Percentiles rank a stretch among this genome's conserved stretches.
Conservation (phyloP, 2,329 filamentous ascomycete species). For the Zymoseptoria brevis region DNA sequence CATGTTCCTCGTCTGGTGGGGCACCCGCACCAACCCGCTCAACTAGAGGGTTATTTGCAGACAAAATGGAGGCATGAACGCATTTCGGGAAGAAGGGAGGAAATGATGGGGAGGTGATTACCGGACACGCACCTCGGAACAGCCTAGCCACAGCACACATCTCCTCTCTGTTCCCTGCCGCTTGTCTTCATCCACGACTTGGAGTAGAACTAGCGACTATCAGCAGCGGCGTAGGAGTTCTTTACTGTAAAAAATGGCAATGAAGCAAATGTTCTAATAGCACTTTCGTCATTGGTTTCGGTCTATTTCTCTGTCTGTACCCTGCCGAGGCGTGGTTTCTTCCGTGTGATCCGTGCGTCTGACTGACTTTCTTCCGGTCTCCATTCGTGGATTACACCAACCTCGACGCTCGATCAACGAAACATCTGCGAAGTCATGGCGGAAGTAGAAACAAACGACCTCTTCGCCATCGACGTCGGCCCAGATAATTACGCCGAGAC, state of each 20-base stretch:
- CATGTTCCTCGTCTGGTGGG: conserved; percentile 94
- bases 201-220: neutral
- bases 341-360: neutral
- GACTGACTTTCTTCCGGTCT: neutral
- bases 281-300: neutral
- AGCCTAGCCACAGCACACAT: neutral
- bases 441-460: conserved; percentile 10
- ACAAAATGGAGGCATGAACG: neutral
- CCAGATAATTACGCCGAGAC: conserved; percentile 27
- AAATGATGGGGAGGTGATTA: conserved; percentile 1
- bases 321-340: neutral
- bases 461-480: conserved; percentile 27
- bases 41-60: conserved; percentile 36
- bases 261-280: conserved; percentile 1
- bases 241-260: conserved; percentile 4
- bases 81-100: conserved; percentile 1
- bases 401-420: neutral
- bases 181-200: neutral
- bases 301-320: neutral
- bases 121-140: neutral
- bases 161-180: neutral
- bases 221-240: neutral
- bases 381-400: neutral
- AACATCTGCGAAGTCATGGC: neutral
- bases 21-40: conserved; percentile 88